These are phyloP conservation scores for Xylaria arbuscula DNA, from an alignment of 2,329 filamentous ascomycete genomes.

Conservation along the genomic window DNA sequence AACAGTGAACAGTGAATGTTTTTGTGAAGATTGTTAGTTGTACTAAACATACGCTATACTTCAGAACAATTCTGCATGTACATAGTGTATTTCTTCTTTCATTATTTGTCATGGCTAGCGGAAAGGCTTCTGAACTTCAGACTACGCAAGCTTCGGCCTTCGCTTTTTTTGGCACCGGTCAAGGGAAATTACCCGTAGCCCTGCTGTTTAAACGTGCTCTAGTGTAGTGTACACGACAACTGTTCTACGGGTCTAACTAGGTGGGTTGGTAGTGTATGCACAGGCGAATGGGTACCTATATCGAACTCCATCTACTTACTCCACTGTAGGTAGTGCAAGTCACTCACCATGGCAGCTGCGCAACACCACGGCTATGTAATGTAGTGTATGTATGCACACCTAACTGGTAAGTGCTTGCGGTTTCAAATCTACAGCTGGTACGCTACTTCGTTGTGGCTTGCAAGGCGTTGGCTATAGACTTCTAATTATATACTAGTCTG, in stretches of 20 bases:
- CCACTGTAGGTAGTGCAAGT: not conserved
- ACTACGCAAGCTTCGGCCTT: slow-evolving; percentile 4
- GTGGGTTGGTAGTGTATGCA: not conserved
- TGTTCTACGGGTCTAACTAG: not conserved
- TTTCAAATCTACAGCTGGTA: not conserved
- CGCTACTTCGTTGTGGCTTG: slow-evolving; percentile 6
- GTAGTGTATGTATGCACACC: not conserved
- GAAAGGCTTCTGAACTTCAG: not conserved
- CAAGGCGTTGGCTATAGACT: not conserved
- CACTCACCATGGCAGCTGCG: slow-evolving; percentile 3
- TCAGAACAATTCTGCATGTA: not conserved
- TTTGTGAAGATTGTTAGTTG: not conserved
- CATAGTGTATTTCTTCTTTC: not conserved
- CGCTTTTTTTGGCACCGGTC: slow-evolving; percentile 9
- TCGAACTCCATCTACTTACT: not conserved
- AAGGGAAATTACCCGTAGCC: slow-evolving; percentile 28
- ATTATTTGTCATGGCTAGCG: not conserved
- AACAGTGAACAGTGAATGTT: not conserved
- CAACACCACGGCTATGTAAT: not conserved
- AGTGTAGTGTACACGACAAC: not conserved
- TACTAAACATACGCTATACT: not conserved
- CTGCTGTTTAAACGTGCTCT: not conserved
- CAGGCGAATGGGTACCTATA: not conserved
- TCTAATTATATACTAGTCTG: slow-evolving; percentile 8
- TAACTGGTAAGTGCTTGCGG: slow-evolving; percentile 10